phyloP scores from a whole-genome alignment of 176 grass and related monocot genomes.

The Bromus sterilis region DNA sequence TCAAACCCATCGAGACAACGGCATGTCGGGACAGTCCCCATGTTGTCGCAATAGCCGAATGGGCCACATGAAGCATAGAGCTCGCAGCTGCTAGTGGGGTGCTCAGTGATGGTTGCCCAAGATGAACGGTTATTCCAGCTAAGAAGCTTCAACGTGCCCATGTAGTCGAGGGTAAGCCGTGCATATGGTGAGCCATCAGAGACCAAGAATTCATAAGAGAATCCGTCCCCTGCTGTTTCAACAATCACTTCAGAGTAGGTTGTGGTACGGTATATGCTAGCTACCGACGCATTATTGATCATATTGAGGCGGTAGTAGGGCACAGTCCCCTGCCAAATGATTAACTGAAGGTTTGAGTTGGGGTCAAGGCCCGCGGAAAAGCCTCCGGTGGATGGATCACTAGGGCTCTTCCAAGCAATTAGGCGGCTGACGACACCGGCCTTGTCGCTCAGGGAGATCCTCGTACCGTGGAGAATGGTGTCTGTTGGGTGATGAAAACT shows the following conservation, averaged over 20 bases:
- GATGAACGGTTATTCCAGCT: background rate
- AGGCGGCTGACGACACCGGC: background rate
- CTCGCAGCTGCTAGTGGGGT: background rate
- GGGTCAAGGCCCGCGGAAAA: slow-evolving; percentile 7
- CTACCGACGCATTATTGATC: background rate
- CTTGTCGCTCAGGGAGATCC: background rate
- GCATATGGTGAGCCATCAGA: background rate
- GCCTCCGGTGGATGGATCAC: slow-evolving; percentile 25
- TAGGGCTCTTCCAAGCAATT: slow-evolving; percentile 14
- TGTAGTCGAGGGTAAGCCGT: background rate
- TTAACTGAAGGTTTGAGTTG: background rate
- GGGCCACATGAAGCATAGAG: slow-evolving; percentile 17
- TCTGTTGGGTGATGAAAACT: slow-evolving; percentile 35
- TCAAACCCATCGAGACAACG: slow-evolving; percentile 37
- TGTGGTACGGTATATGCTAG: background rate
- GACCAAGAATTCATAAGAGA: background rate
- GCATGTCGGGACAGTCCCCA: background rate
- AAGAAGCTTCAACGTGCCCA: background rate
- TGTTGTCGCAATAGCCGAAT: slow-evolving; percentile 18
- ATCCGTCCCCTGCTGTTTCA: background rate
- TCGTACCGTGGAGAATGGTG: slow-evolving; percentile 24
- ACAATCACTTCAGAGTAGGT: too few relatives aligned
- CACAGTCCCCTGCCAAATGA: background rate
- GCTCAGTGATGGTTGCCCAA: background rate
- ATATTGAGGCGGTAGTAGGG: background rate